A percentile compares a stretch with the other conserved stretches of the same genome.
phyloP scores from a whole-genome alignment of 352 stramenopile species.

The Globisporangium splendens region DNA sequence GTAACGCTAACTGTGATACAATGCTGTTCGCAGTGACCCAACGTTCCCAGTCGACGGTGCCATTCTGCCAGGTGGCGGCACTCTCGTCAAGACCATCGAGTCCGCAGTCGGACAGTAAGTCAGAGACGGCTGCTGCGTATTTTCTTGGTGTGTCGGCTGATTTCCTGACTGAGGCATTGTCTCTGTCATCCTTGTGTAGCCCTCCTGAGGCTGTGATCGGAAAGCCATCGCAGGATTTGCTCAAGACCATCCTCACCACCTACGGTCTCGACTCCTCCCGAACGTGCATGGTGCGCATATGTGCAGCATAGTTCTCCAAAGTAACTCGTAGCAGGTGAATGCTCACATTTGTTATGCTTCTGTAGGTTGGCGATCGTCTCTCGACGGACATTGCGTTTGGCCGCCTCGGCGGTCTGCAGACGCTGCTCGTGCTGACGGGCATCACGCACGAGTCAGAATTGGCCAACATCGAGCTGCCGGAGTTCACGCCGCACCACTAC shows the following conservation, averaged over 20 bases:
- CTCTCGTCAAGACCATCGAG: conserved; percentile 67
- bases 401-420: conserved; percentile 60
- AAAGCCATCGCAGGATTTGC: conserved; percentile 80
- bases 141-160: background rate
- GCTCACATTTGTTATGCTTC: conserved; percentile 2
- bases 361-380: conserved; percentile 71
- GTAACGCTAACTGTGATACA: background rate
- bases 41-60: conserved; percentile 74
- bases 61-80: conserved; percentile 70
- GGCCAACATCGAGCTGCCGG: conserved; percentile 35
- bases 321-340: too few species aligned
- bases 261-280: conserved; percentile 63
- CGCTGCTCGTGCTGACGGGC: conserved; percentile 72
- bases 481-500: conserved; percentile 63
- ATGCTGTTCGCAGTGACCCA: conserved; percentile 39
- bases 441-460: conserved; percentile 65
- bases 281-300: conserved; percentile 71
- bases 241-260: conserved; percentile 73
- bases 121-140: background rate
- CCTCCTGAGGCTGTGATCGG: conserved; percentile 69
- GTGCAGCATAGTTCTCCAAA: background rate
- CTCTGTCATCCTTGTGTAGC: conserved; percentile 21
- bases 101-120: conserved; percentile 59
- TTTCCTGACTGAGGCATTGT: background rate
- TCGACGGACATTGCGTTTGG: conserved; percentile 86